Percentiles rank a stretch among this genome's conserved stretches.
These are phyloP conservation scores for Annona squamosa DNA, from an alignment of 164 flowering plant species.

Conservation along the genomic window DNA sequence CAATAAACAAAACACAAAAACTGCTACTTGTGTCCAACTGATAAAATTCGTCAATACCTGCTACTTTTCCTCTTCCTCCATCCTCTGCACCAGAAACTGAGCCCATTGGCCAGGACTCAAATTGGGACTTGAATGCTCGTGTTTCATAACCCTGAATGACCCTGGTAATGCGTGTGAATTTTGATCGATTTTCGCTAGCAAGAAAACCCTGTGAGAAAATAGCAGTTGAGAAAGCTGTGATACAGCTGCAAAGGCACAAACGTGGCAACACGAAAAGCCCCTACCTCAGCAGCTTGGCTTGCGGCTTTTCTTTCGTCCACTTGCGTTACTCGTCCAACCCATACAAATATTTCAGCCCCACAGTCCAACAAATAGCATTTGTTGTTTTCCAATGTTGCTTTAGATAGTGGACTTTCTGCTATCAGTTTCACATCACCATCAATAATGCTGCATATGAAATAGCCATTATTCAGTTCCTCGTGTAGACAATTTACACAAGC, in stretches of 20 bases:
- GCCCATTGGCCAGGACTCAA: constrained; percentile 95
- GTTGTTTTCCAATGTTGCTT: constrained; percentile 75
- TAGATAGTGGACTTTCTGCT: constrained; percentile 80
- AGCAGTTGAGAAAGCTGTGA: neutral
- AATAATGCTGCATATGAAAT: constrained; percentile 46
- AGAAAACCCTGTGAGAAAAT: constrained; percentile 57
- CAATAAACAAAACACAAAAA: neutral
- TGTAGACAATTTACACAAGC: neutral
- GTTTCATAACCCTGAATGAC: constrained; percentile 97
- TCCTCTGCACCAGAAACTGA: constrained; percentile 78
- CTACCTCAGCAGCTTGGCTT: constrained; percentile 88
- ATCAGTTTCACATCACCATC: constrained; percentile 54
- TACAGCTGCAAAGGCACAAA: neutral
- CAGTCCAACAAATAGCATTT: constrained; percentile 87
- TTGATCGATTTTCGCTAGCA: constrained; percentile 76
- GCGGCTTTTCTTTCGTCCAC: constrained; percentile 95
- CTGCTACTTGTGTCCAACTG: neutral
- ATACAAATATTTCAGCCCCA: constrained; percentile 86
- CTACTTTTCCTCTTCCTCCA: constrained; percentile 98
- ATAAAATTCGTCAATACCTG: constrained; percentile 43
- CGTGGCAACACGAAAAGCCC: neutral
- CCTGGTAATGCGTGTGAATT: constrained; percentile 71
- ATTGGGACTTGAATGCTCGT: constrained; percentile 82
- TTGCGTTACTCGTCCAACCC: constrained; percentile 99
- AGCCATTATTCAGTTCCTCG: constrained; percentile 11